phyloP scores from a whole-genome alignment of 768 basidiomycete genomes.

The Pisolithus albus region DNA sequence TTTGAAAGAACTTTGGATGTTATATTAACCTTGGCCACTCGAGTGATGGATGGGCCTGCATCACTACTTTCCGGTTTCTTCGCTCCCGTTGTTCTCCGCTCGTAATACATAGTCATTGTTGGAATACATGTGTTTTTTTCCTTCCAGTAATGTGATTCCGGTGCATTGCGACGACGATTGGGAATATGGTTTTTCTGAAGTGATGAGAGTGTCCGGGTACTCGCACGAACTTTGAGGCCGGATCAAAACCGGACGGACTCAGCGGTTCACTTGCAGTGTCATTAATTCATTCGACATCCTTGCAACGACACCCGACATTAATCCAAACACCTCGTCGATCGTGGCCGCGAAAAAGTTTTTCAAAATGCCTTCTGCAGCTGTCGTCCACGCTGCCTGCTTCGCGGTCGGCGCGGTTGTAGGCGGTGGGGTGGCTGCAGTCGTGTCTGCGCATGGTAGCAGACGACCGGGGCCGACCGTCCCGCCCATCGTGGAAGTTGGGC shows the following conservation, averaged over 20 bases:
- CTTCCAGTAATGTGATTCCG: too few relatives aligned
- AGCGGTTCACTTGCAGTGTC: too few relatives aligned
- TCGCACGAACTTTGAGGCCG: too few relatives aligned
- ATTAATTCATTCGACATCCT: too few relatives aligned
- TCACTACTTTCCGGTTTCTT: neutral
- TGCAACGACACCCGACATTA: too few relatives aligned
- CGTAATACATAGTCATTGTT: neutral
- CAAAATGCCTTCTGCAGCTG: conserved; percentile 38
- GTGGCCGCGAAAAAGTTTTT: neutral
- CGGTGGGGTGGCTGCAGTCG: conserved; percentile 57
- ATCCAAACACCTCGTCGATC: neutral
- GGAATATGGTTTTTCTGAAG: too few relatives aligned
- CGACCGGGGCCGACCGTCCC: conserved; percentile 16
- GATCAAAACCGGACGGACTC: too few relatives aligned
- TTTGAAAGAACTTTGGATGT: conserved; percentile 1
- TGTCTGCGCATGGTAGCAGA: conserved; percentile 32
- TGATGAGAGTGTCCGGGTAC: too few relatives aligned
- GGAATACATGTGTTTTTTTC: neutral
- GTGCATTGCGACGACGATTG: too few relatives aligned
- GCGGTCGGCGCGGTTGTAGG: conserved; percentile 79
- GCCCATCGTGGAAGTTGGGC: conserved; percentile 41
- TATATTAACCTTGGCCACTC: neutral
- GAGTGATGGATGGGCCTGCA: neutral
- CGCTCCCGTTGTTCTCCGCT: too few relatives aligned
- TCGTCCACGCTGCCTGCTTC: conserved; percentile 67